Base-by-base conservation (phyloP, 805 yeast genomes). In the Zygosaccharomyces kombuchaensis region DNA sequence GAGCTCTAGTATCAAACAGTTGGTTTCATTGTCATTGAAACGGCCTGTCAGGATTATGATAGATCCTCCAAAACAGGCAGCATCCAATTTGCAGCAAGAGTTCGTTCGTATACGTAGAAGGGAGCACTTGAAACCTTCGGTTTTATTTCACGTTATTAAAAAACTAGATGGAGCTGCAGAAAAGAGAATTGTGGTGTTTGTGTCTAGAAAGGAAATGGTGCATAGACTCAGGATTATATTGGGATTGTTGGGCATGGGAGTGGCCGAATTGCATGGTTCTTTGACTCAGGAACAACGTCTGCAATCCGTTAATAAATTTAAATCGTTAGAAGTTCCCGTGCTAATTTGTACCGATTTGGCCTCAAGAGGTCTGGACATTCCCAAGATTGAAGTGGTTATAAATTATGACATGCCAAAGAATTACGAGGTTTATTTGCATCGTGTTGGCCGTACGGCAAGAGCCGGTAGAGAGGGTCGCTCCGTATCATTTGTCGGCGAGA, bases 391-490 rank as follows among this genome's bases (percentile, higher is more conserved):
- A 65, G 81, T 84, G 48, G 99, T 93, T 38, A 78, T 93, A 60
- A 93, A 93, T 69, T 93, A 76, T 66, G 99, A 93, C 62, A 87
- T 93, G 95, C 99, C 99, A 41, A 87, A 87, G 65, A 75, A 86
- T 25, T 83, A 86, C 59, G 99, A 93, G 54, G 78, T 91, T 31
- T 93, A 93, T 66, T 73, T 93, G 59, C 99, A 93, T 70, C 85
- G 99, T 74, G 96, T 93, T 49, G 99, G 99, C 69, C 87, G 99
- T 77, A 93, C 98, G 45, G 99, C 99, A 8, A 87, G 99, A 79
- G 99, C 97, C 42, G 98, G 98, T 16, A 80, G 98, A 69, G 87
- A 86, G 44, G 99, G 99, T 76, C 78, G 78, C 46, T 86, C 97
- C 36, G 84, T 93, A 34, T 83, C 97, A 2, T 81, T 93, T 67